Evolutionary conservation across 257 asterid genomes (phyloP), one percentile per base, ranked within the genome.

Genomic region (Solanum pimpinellifolium): DNA sequence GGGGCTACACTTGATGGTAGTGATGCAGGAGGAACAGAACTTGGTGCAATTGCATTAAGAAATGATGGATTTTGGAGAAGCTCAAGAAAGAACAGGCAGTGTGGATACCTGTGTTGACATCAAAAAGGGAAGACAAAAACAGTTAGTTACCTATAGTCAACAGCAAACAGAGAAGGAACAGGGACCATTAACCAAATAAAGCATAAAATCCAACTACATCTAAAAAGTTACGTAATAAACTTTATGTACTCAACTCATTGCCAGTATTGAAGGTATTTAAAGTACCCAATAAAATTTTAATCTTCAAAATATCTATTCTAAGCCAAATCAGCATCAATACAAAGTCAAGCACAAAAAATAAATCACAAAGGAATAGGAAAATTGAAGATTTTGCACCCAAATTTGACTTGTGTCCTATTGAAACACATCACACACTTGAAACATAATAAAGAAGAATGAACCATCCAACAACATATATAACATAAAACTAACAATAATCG

Each of bases 181-280:
- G n/a, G 72, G 33, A n/a, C 33, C 72, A 65, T 65, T 33, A n/a
- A 65, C 72, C 72, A 65, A n/a, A n/a, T 65, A 11, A 65, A 65
- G 72, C 72, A 65, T 65, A 16, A 16, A 65, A 65, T 11, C 5
- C 33, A n/a, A 11, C 72, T 65, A 9, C 72, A n/a, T 56, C n/a
- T 6, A 56, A 18, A 56, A 56, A 56, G 65, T 92, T 89, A 96
- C 99, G 93, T 95, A 39, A 95, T 95, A 89, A 93, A 97, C 93
- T 96, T 95, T 15, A 93, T 59, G 91, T 97, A 96, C 90, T 96
- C 97, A 3, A 97, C 98, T 42, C 94, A 92, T 90, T 96, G 99
- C 99, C 99, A 96, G 89, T 96, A 94, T 86, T 93, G 99, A 80
- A 97, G 99, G 92, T 96, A 96, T 87, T 93, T 96, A 88, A 96